Conservation (phyloP, 805 yeast species). For the Clavispora fructus region DNA sequence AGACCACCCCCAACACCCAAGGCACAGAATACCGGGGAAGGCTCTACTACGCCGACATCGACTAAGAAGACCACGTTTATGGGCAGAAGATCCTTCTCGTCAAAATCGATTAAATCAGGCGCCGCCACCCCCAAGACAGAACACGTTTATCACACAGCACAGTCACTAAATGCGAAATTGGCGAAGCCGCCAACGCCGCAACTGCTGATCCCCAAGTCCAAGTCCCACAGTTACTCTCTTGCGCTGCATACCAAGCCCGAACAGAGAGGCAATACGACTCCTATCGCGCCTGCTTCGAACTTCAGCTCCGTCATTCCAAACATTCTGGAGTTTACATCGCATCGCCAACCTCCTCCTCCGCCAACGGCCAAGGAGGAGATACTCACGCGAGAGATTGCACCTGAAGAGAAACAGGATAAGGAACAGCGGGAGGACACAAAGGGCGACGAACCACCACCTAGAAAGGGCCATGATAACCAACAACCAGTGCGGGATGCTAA, state of each 20-base stretch:
- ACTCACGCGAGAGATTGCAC: slow-evolving; percentile 2
- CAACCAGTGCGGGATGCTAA: slow-evolving; percentile 46
- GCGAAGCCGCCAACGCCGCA: slow-evolving; percentile 8
- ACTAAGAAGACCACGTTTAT: slow-evolving; percentile 14
- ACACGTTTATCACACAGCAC: slow-evolving; percentile 9
- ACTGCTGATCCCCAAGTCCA: slow-evolving; percentile 33
- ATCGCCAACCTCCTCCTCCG: slow-evolving; percentile 42
- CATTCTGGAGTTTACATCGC: slow-evolving; percentile 22
- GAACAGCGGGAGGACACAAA: slow-evolving; percentile 5
- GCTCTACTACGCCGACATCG: slow-evolving; percentile 7
- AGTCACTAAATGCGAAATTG: not conserved
- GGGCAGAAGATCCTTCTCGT: slow-evolving; percentile 31
- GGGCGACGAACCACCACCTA: slow-evolving; percentile 7
- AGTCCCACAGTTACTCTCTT: slow-evolving; percentile 36
- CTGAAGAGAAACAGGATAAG: slow-evolving; percentile 18
- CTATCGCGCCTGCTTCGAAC: slow-evolving; percentile 25
- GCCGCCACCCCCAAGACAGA: slow-evolving; percentile 14
- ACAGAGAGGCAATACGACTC: slow-evolving; percentile 29
- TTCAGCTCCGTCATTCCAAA: slow-evolving; percentile 11
- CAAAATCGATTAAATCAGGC: slow-evolving; percentile 32
- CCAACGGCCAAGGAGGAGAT: slow-evolving; percentile 21
- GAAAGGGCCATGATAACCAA: slow-evolving; percentile 8
- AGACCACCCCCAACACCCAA: slow-evolving; percentile 41
- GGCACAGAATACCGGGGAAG: slow-evolving; percentile 2
- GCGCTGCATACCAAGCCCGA: slow-evolving; percentile 21